Conservation (phyloP, 257 asterid genomes). For the Solanum medicagineum region DNA sequence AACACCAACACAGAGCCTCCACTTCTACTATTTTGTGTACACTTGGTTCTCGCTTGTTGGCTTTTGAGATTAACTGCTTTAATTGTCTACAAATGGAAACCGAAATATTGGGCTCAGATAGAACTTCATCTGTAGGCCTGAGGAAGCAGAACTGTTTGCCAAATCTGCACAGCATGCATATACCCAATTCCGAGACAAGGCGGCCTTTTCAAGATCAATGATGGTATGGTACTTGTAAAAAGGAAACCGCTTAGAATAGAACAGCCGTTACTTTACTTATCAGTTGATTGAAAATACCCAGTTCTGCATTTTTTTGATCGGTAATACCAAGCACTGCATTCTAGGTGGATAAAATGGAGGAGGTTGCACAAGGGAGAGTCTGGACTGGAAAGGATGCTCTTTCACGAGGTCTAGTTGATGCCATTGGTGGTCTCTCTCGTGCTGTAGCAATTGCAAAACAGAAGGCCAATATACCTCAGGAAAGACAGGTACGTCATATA, state of each 20-base stretch:
- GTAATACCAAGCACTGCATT: background rate
- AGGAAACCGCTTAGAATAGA: background rate
- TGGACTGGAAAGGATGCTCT: constrained; percentile 96
- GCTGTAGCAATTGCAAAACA: constrained; percentile 93
- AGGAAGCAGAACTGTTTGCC: constrained; percentile 90
- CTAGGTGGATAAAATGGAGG: constrained; percentile 89
- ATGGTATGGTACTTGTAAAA: constrained; percentile 36
- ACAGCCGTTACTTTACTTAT: background rate
- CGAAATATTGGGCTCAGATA: background rate
- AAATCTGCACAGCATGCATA: constrained; percentile 78
- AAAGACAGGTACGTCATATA: constrained; percentile 38
- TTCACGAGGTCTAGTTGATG: constrained; percentile 82
- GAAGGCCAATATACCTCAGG: constrained; percentile 85
- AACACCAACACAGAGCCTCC: background rate
- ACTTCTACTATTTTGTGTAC: background rate
- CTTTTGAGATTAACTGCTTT: background rate
- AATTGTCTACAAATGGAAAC: background rate
- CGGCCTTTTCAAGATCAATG: constrained; percentile 96
- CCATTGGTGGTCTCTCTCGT: constrained; percentile 83
- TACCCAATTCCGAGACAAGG: constrained; percentile 78
- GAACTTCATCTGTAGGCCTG: constrained; percentile 40
- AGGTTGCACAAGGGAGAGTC: constrained; percentile 97
- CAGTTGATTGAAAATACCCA: background rate
- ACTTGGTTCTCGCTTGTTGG: background rate
- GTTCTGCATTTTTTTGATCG: background rate